Evolutionary conservation across 805 yeast genomes (phyloP).

Genomic region (Lipomyces sp.): DNA sequence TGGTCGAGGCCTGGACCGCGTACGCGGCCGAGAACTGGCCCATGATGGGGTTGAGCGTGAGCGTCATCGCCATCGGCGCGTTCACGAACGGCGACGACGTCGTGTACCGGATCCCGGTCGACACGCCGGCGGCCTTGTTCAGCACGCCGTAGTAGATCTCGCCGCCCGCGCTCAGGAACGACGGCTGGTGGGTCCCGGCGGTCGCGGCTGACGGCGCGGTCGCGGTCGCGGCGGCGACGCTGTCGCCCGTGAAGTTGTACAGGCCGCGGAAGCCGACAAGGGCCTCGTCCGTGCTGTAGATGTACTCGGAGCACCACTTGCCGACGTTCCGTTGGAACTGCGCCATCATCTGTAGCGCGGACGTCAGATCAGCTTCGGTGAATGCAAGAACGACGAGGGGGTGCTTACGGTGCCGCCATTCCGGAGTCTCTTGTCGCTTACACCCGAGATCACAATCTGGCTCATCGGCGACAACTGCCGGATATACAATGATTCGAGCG

Average conservation of each 20-base stretch:
- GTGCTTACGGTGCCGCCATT: conserved; percentile 47
- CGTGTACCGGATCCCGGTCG: conserved; percentile 79
- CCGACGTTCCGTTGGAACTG: conserved; percentile 67
- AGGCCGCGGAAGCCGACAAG: conserved; percentile 76
- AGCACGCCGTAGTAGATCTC: conserved; percentile 86
- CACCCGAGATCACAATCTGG: conserved; percentile 70
- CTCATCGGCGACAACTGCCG: conserved; percentile 56
- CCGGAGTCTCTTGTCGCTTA: conserved; percentile 59
- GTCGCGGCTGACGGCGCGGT: neutral
- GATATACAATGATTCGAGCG: conserved; percentile 81
- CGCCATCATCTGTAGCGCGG: conserved; percentile 51
- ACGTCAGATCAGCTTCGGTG: conserved; percentile 35
- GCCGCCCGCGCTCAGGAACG: conserved; percentile 71
- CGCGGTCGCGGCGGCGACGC: neutral
- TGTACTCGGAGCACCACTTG: conserved; percentile 63
- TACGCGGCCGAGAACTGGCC: conserved; percentile 89
- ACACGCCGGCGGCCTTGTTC: conserved; percentile 83
- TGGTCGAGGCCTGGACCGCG: conserved; percentile 72
- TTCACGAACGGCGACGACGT: conserved; percentile 84
- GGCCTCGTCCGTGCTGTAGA: conserved; percentile 80
- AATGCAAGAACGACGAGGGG: neutral
- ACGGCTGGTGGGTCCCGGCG: conserved; percentile 31
- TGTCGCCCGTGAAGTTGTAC: conserved; percentile 55
- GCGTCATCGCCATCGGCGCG: conserved; percentile 82
- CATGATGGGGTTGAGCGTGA: conserved; percentile 81